Evolutionary conservation across 2,329 filamentous ascomycete species (phyloP).

Genomic region (Laburnicola sp.): DNA sequence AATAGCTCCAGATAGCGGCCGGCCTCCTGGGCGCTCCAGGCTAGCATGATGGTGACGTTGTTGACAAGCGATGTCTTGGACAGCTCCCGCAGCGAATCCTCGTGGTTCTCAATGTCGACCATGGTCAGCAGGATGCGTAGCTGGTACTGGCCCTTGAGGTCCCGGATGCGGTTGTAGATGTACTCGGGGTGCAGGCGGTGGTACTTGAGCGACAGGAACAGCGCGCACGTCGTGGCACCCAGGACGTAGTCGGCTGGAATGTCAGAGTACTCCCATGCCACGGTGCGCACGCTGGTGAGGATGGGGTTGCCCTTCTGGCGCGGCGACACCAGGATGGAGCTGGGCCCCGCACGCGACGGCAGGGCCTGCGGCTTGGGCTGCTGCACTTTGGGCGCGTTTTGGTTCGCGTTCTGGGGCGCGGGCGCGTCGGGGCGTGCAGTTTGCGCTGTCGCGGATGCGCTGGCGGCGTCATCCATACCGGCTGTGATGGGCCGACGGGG

Average conservation of each 20-base stretch:
- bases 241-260: slow-evolving; percentile 94
- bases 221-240: slow-evolving; percentile 81
- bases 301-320: slow-evolving; percentile 96
- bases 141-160: slow-evolving; percentile 81
- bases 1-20: slow-evolving; percentile 92
- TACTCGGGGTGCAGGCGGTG: slow-evolving; percentile 97
- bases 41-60: slow-evolving; percentile 86
- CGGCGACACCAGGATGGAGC: slow-evolving; percentile 84
- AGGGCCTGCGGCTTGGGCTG: slow-evolving; percentile 90
- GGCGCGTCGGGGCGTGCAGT: slow-evolving; percentile 11
- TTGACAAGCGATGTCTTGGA: slow-evolving; percentile 92
- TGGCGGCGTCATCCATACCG: slow-evolving; percentile 41
- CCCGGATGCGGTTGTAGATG: slow-evolving; percentile 89
- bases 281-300: slow-evolving; percentile 75
- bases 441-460: slow-evolving; percentile 19
- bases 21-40: slow-evolving; percentile 92
- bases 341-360: slow-evolving; percentile 66
- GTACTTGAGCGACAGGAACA: slow-evolving; percentile 95
- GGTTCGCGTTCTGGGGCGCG: slow-evolving; percentile 8
- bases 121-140: slow-evolving; percentile 85
- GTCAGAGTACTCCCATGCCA: slow-evolving; percentile 96
- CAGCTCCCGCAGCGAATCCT: slow-evolving; percentile 84
- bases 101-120: slow-evolving; percentile 94
- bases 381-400: slow-evolving; percentile 58
- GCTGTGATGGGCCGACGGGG: slow-evolving; percentile 16